Base-by-base conservation (phyloP, 257 asterid species). In the Phtheirospermum japonicum region DNA sequence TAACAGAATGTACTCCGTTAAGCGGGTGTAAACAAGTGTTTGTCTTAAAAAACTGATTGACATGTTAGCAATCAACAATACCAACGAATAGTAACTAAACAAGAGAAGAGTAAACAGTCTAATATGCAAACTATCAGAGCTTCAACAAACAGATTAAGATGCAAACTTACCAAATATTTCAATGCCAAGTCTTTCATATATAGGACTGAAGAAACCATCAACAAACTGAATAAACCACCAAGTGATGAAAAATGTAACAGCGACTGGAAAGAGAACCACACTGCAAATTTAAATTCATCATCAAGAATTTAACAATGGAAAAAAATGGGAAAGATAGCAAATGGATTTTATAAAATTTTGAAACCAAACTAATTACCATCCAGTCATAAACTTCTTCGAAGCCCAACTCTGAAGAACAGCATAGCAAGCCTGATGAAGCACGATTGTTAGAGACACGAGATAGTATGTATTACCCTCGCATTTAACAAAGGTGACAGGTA, bases 351-450 rank as follows among this genome's bases (percentile, higher is more conserved):
- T 10, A 28, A 19, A 59, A 9, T 28, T 67, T 33, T 31, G 3
- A 55, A 37, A 63, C 42, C 66, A 2, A 68, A 76, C 32, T 51
- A 17, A 8, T 76, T 80, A 92, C 98, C 96, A 89, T 85, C 99
- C 99, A 64, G 97, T 92, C 99, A 92, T 92, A 83, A 92, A 92
- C 94, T 92, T 92, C 87, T 76, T 86, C 6, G 99, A 92, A 67
- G 82, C 93, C 97, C 97, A 92, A 79, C 99, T 92, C 78, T 87
- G 97, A 63, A 92, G 90, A 80, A 92, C 99, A 56, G 91, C 96
- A 82, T 85, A 86, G 82, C 95, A 89, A 71, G 99, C 99, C 99
- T 92, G 91, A 71, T 48, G 50, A 73, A 71, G 54, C 59, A 75
- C 57, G 37, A 34, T 39, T 32, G 72, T 70, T 31, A 77, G 76